A percentile compares a stretch with the other conserved stretches of the same genome.
These are phyloP conservation scores for Panicum hallii DNA, from an alignment of 202 grass and related monocot species.

Conservation along the genomic window DNA sequence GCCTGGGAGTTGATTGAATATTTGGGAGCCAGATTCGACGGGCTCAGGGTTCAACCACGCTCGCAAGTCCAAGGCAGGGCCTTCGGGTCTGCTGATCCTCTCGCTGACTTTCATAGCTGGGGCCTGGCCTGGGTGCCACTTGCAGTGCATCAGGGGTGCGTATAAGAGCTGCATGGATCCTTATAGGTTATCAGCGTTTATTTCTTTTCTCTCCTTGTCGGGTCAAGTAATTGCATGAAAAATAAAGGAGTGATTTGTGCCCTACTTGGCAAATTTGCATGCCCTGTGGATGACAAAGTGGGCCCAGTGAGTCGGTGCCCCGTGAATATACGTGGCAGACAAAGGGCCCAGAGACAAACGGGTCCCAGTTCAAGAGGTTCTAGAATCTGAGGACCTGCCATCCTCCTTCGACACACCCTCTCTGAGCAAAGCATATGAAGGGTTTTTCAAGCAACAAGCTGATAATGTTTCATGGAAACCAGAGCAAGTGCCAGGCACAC, in stretches of 20 bases:
- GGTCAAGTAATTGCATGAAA: neutral
- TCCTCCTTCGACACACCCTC: too few relatives aligned
- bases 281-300: neutral
- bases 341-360: neutral
- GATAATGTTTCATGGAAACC: too few relatives aligned
- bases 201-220: neutral
- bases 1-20: constrained; percentile 5
- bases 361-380: neutral
- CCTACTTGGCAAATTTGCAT: neutral
- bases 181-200: constrained; percentile 3
- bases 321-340: neutral
- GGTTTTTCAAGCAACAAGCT: too few relatives aligned
- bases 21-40: constrained; percentile 13
- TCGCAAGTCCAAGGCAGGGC: neutral
- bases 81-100: constrained; percentile 28
- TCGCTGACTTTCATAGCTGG: constrained; percentile 21
- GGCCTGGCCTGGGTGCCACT: neutral
- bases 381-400: too few relatives aligned
- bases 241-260: neutral
- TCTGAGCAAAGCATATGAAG: neutral
- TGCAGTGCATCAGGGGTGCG: neutral
- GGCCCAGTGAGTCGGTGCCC: neutral
- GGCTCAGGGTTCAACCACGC: neutral
- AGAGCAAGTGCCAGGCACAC: too few relatives aligned
- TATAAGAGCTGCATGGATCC: constrained; percentile 23